Conservation (phyloP, 2,329 filamentous ascomycete species). For the Penicillium janthinellum region DNA sequence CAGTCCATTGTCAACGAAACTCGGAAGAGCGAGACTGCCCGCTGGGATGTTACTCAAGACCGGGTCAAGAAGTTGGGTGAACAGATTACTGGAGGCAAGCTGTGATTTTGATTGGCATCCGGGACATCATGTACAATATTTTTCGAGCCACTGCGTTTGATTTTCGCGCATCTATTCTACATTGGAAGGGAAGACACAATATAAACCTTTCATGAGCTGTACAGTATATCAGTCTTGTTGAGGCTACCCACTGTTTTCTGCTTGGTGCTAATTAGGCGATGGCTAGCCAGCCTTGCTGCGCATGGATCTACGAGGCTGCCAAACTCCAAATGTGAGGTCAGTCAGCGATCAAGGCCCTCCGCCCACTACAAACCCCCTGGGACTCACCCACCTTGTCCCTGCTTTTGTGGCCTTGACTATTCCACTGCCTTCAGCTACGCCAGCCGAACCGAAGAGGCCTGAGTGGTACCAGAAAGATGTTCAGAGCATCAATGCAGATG, state of each 20-base stretch:
- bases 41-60: conserved; percentile 53
- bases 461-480: conserved; percentile 20
- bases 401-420: too few relatives aligned
- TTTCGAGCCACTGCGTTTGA: conserved; percentile 22
- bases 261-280: neutral
- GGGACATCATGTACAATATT: conserved; percentile 28
- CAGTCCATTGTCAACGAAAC: conserved; percentile 33
- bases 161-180: conserved; percentile 8
- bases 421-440: neutral
- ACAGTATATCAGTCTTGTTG: neutral
- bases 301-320: neutral
- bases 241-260: neutral
- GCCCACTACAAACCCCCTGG: neutral
- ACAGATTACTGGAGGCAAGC: conserved; percentile 68
- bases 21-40: conserved; percentile 36
- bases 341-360: neutral
- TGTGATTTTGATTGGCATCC: conserved; percentile 41
- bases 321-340: neutral
- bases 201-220: neutral
- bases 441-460: neutral
- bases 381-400: neutral
- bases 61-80: conserved; percentile 67
- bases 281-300: neutral
- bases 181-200: neutral
- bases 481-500: conserved; percentile 20